Evolutionary conservation across 164 flowering plant species (phyloP).

Genomic region (Vitis cinerea): DNA sequence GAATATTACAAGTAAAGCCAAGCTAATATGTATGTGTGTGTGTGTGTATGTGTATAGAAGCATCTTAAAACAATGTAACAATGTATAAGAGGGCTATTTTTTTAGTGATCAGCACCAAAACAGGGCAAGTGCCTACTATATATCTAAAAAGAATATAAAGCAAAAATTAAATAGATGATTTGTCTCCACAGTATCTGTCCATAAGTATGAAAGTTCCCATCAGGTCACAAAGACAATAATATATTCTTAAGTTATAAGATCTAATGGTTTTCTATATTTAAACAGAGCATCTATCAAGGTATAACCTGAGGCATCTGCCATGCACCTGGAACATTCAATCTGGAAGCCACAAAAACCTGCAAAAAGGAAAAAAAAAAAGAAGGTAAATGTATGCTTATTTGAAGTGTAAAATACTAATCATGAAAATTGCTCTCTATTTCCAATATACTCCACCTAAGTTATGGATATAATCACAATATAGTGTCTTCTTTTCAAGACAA

Average conservation of each 20-base stretch:
- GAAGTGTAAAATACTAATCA: background rate
- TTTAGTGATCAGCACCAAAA: too few relatives aligned
- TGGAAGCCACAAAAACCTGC: slow-evolving; percentile 94
- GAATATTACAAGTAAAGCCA: background rate
- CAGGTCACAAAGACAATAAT: too few relatives aligned
- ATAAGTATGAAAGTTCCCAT: too few relatives aligned
- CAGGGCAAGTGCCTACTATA: too few relatives aligned
- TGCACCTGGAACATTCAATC: slow-evolving; percentile 96
- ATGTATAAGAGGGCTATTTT: too few relatives aligned
- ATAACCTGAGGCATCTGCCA: slow-evolving; percentile 99
- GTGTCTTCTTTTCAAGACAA: background rate
- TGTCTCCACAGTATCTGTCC: too few relatives aligned
- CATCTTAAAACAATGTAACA: too few relatives aligned
- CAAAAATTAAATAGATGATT: too few relatives aligned
- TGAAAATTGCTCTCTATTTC: background rate
- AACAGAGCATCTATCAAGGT: background rate
- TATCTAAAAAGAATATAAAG: too few relatives aligned
- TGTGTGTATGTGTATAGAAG: too few relatives aligned
- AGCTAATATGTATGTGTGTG: background rate
- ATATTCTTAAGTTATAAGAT: too few relatives aligned
- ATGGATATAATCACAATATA: background rate
- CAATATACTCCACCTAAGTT: background rate
- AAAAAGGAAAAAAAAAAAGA: slow-evolving; percentile 9
- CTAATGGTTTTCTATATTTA: too few relatives aligned
- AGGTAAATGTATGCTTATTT: background rate